These are phyloP conservation scores for Nakazawaea siamensis DNA, from an alignment of 805 yeast genomes.

Conservation along the genomic window DNA sequence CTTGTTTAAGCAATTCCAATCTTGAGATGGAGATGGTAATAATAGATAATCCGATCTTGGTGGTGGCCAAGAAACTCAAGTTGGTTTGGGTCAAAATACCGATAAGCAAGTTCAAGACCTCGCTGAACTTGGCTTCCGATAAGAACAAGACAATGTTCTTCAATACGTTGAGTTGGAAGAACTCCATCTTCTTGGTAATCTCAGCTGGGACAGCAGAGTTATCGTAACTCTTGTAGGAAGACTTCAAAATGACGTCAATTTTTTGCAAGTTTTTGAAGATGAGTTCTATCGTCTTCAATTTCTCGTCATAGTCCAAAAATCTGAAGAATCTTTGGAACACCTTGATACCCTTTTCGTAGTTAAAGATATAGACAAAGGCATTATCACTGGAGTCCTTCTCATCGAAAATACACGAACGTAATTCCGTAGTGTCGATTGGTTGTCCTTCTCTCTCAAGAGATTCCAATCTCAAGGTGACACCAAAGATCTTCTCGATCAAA, in stretches of 20 bases:
- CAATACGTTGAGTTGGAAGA: constrained; percentile 73
- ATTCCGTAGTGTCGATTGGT: constrained; percentile 34
- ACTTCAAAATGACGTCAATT: constrained; percentile 67
- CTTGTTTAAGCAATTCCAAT: constrained; percentile 87
- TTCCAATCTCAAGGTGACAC: constrained; percentile 71
- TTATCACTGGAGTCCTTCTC: constrained; percentile 51
- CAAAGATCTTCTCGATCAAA: constrained; percentile 71
- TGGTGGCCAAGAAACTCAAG: constrained; percentile 56
- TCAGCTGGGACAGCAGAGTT: constrained; percentile 39
- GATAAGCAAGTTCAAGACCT: constrained; percentile 69
- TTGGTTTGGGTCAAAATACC: constrained; percentile 64
- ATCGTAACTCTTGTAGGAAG: constrained; percentile 64
- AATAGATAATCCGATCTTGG: constrained; percentile 77
- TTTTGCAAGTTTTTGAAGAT: constrained; percentile 75
- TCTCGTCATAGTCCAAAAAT: constrained; percentile 68
- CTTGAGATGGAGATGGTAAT: constrained; percentile 87
- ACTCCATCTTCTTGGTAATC: constrained; percentile 54
- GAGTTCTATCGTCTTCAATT: constrained; percentile 67
- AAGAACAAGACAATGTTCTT: constrained; percentile 79
- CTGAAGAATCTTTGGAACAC: constrained; percentile 83
- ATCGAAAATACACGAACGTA: constrained; percentile 50
- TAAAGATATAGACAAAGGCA: constrained; percentile 77
- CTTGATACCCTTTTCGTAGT: constrained; percentile 83
- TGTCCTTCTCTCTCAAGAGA: constrained; percentile 56
- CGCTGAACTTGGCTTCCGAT: constrained; percentile 72